A percentile compares a stretch with the other conserved stretches of the same genome.
These are phyloP conservation scores for Nicotiana undulata DNA, from an alignment of 257 asterid species.

Conservation along the genomic window DNA sequence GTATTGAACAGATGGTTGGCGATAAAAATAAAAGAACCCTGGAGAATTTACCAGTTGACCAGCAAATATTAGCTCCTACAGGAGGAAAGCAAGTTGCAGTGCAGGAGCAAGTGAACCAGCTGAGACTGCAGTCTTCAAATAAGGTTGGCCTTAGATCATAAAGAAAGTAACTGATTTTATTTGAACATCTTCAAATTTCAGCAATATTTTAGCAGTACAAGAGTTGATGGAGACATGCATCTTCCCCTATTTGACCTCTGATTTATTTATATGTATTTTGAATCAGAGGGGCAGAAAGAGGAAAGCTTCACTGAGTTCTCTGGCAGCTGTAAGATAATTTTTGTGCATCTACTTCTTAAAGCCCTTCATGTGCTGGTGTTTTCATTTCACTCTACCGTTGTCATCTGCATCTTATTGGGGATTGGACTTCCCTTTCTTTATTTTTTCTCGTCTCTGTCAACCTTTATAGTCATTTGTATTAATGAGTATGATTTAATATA, in stretches of 20 bases:
- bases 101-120: neutral
- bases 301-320: neutral
- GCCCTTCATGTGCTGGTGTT: neutral
- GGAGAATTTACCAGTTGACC: neutral
- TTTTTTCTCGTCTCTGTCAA: neutral
- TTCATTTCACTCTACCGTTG: neutral
- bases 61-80: neutral
- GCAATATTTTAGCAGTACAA: no score
- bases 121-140: no score
- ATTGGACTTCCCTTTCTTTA: neutral
- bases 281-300: neutral
- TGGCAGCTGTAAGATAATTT: neutral
- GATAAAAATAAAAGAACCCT: neutral
- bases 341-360: neutral
- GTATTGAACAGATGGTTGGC: neutral
- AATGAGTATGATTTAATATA: neutral
- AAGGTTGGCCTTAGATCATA: no score
- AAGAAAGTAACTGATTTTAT: no score
- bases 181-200: no score
- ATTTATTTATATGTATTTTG: no score
- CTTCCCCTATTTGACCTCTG: no score
- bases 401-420: neutral
- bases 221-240: no score
- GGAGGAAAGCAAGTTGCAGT: neutral
- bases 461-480: no score